Evolutionary conservation across 1,284 basidiomycete genomes (phyloP).

Genomic region (Trametes hirsuta): DNA sequence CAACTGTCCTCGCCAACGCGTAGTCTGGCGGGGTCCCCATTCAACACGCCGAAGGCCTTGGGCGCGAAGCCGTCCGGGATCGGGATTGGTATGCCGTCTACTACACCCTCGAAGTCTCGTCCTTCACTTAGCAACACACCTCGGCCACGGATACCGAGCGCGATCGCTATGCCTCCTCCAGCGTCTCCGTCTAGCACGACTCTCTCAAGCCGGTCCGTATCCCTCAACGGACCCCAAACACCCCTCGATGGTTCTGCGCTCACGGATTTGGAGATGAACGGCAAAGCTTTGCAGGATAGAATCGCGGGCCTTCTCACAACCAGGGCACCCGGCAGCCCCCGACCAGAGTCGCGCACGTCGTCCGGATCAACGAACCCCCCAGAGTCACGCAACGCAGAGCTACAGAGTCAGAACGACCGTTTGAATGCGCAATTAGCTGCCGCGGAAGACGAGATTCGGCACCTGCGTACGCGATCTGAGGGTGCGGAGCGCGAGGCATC

Average conservation of each 20-base stretch:
- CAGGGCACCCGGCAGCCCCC: conserved; percentile 33
- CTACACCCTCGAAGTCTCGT: conserved; percentile 49
- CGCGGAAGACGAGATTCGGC: conserved; percentile 55
- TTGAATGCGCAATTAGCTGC: conserved; percentile 56
- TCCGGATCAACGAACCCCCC: conserved; percentile 25
- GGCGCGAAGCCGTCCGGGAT: conserved; percentile 41
- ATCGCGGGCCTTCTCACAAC: conserved; percentile 48
- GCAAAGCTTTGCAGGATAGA: conserved; percentile 49
- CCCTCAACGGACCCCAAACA: conserved; percentile 38
- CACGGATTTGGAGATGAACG: conserved; percentile 43
- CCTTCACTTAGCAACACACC: conserved; percentile 54
- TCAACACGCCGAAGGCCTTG: conserved; percentile 63
- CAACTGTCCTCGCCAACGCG: conserved; percentile 41
- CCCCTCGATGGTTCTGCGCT: conserved; percentile 12
- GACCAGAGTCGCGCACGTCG: conserved; percentile 35
- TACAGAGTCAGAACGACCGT: conserved; percentile 42
- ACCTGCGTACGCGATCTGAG: conserved; percentile 29
- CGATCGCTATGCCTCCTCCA: conserved; percentile 79
- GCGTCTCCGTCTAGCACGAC: conserved; percentile 52
- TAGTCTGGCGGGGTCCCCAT: conserved; percentile 46
- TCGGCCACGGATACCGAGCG: conserved; percentile 67
- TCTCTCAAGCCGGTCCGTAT: conserved; percentile 35
- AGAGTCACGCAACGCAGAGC: conserved; percentile 38
- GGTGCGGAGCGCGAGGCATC: conserved; percentile 32
- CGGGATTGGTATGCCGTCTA: conserved; percentile 44